Base-by-base conservation (phyloP, 805 yeast genomes). In the Candida morakotiae region DNA sequence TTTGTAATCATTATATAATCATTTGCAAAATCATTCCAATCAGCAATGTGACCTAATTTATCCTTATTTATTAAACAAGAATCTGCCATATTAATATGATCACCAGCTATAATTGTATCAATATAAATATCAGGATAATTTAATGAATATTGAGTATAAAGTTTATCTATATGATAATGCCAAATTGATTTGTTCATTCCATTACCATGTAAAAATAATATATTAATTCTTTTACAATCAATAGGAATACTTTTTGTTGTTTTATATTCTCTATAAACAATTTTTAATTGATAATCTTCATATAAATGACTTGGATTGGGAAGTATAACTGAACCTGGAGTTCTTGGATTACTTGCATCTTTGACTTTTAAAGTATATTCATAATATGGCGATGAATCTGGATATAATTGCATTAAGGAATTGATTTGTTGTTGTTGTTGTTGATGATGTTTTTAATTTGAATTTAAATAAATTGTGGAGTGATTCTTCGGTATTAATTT, bases 1-100 rank as follows among this genome's bases (percentile, higher is more conserved):
- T 55, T 50, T 16, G 71, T 60, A 10, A 80, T 61, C 34, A 53
- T 47, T 32, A 71, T 59, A 22, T 73, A 56, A 52, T 85, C 93
- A 39, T 74, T 72, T 1, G 77, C 77, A 8, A 81, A 79, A 52
- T 85, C 94, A 21, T 67, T 58, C 93, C 94, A 85, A 28, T 69
- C 66, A 40, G 57, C 60, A 14, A 62, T 62, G 52, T 69, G 64
- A 0, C 89, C 87, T 13, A 83, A 51, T 37, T 73, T 73, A 11
- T 60, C 73, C 28, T 57, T 52, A 49, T 85, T 86, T 30, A 73
- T 51, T 3, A 71, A 47, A 1, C 75, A 81, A 2, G 87, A 79
- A 47, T 84, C 94, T 3, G 89, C 87, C 50, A 81, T 88, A 32
- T 69, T 69, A 6, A 69, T 81, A 23, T 71, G 65, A 57, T 85